Evolutionary conservation across 2,329 filamentous ascomycete genomes (phyloP).

Genomic region (Xylaria multiplex): DNA sequence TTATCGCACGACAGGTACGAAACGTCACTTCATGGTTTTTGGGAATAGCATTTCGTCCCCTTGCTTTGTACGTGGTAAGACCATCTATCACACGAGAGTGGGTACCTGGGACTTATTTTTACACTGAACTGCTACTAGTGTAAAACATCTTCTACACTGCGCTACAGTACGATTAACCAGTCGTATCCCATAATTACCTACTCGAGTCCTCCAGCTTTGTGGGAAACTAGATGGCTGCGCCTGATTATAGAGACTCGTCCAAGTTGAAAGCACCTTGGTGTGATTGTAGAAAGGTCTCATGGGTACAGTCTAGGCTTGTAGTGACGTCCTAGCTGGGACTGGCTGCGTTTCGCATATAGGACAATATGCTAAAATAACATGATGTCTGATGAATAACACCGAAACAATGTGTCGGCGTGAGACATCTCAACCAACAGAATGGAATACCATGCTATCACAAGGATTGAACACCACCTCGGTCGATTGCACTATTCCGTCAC

Average conservation of each 20-base stretch:
- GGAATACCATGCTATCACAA: constrained; percentile 8
- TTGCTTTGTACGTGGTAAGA: constrained; percentile 7
- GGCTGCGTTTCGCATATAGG: constrained; percentile 30
- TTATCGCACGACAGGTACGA: constrained; percentile 22
- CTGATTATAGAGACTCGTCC: not conserved
- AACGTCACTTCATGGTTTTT: constrained; percentile 10
- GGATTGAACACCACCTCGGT: constrained; percentile 12
- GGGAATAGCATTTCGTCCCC: not conserved
- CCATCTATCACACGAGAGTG: constrained; percentile 11
- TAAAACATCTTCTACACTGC: no score
- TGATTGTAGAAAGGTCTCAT: constrained; percentile 9
- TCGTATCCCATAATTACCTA: not conserved
- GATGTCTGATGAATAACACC: constrained; percentile 42
- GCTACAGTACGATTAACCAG: no score
- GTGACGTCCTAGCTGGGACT: constrained; percentile 3
- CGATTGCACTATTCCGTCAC: not conserved
- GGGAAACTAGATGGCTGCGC: not conserved
- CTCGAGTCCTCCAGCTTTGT: not conserved
- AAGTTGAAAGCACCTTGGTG: not conserved
- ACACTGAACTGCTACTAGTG: not conserved
- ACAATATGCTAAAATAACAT: constrained; percentile 34
- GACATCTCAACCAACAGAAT: constrained; percentile 28
- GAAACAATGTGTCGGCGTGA: constrained; percentile 39
- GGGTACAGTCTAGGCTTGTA: constrained; percentile 9
- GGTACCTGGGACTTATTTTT: not conserved